These are phyloP conservation scores for Oryza brachyantha DNA, from an alignment of 176 grass and related monocot species.

Conservation along the genomic window DNA sequence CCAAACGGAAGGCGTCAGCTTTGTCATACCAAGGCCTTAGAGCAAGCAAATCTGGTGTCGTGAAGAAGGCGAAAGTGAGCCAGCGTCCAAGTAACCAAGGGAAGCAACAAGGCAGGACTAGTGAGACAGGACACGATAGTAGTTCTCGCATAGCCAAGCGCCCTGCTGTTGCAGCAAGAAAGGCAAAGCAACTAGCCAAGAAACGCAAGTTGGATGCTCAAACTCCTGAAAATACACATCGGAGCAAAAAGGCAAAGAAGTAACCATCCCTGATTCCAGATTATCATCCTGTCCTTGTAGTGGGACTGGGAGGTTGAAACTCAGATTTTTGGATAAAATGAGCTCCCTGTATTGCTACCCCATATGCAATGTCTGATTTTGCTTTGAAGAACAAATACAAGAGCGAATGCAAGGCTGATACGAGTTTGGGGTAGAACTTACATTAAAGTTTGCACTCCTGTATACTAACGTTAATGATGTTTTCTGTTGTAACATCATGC, in stretches of 20 bases:
- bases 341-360: not conserved
- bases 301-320: not conserved
- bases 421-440: not conserved
- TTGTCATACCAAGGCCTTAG: constrained; percentile 78
- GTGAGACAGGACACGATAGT: not conserved
- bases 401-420: constrained; percentile 13
- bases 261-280: not conserved
- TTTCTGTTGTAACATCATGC: constrained; percentile 2
- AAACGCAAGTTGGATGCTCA: constrained; percentile 60
- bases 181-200: constrained; percentile 66
- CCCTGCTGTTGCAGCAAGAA: constrained; percentile 80
- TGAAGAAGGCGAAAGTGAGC: constrained; percentile 56
- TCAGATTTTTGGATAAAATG: constrained; percentile 19
- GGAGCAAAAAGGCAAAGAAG: constrained; percentile 68
- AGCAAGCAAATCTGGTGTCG: constrained; percentile 63
- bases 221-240: constrained; percentile 57
- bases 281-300: not conserved
- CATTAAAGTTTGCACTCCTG: not conserved
- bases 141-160: constrained; percentile 46
- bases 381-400: not conserved
- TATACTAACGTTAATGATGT: not conserved
- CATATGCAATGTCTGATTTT: not conserved
- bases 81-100: constrained; percentile 31
- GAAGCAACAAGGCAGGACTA: constrained; percentile 37
- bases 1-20: constrained; percentile 41